Evolutionary conservation across 768 basidiomycete genomes (phyloP), one percentile per base, ranked within the genome.

Genomic region (Boletus eberwhitei): DNA sequence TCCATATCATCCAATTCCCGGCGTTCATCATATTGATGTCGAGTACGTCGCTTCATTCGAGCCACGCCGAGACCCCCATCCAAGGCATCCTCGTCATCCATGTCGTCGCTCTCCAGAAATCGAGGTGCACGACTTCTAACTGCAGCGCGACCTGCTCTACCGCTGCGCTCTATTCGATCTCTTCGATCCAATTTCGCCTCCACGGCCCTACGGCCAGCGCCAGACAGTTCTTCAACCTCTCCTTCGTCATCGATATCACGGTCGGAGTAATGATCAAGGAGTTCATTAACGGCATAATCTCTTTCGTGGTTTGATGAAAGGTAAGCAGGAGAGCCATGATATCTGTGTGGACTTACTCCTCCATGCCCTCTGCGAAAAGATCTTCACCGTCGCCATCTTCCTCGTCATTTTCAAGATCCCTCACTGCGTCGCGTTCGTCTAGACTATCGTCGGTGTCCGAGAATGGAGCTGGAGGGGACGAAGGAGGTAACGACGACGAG

Each of bases 21-120:
- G 48, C 91, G 80, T 73, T 99, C 97, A 65, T 99, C 97, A 58
- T 98, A 98, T 63, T 94, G 89, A 64, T 90, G 81, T 64, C 97
- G 82, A 6, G 92, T 87, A 38, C 96, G 83, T 41, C 82, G 77
- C 57, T 87, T 90, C 80, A 93, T 89, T 38, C 83, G 86, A 16
- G 80, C 78, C 19, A 88, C 55, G 73, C 82, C 73, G 74, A 84
- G 59, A 73, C 83, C 89, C 39, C 78, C 84, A 45, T 83, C 89
- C 58, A 85, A 79, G 43, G 84, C 84, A 51, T 86, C 87, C 40
- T 84, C 88, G 44, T 87, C 89, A 39, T 87, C 88, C 71, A 82
- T 77, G 56, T 90, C 90, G 56, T 92, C 90, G 54, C 83, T 89
- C 46, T 88, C 87, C 48, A 99, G 70, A 70, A 98, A 98, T 8